These are phyloP conservation scores for Tetracentron sinense DNA, from an alignment of 164 flowering plant species.

Conservation along the genomic window DNA sequence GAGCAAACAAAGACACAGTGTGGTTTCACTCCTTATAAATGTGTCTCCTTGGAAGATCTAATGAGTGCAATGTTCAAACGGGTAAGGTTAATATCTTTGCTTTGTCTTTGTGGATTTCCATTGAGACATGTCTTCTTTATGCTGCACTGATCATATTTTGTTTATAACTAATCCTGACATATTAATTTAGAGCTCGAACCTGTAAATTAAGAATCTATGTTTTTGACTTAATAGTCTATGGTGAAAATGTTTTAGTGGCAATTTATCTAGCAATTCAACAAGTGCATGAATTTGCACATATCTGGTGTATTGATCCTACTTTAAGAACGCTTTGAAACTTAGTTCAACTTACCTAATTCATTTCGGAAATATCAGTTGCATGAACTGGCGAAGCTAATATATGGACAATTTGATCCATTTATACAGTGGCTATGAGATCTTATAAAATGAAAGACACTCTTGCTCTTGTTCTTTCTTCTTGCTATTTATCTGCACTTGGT, in stretches of 20 bases:
- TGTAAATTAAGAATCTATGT: neutral
- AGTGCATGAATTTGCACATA: no score
- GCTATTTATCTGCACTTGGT: neutral
- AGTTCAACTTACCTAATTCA: no score
- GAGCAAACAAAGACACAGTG: slow-evolving; percentile 34
- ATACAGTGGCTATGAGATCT: neutral
- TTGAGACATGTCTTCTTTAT: neutral
- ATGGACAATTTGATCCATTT: no score
- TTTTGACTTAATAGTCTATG: neutral
- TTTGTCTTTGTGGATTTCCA: neutral
- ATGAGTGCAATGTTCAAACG: slow-evolving; percentile 42
- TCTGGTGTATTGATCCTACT: no score
- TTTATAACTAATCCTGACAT: neutral
- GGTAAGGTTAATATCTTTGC: slow-evolving; percentile 25
- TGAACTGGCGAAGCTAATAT: no score
- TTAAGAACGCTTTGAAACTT: no score
- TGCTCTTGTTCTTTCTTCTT: neutral
- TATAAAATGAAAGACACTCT: no score
- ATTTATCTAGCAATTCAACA: neutral
- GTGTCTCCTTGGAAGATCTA: slow-evolving; percentile 60
- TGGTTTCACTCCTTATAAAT: slow-evolving; percentile 23
- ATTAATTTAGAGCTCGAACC: neutral
- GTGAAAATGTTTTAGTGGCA: neutral
- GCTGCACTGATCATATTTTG: neutral
- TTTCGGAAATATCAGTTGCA: no score